Evolutionary conservation across 345 rosid species (phyloP).

Genomic region (Mallotus nudiflorus): DNA sequence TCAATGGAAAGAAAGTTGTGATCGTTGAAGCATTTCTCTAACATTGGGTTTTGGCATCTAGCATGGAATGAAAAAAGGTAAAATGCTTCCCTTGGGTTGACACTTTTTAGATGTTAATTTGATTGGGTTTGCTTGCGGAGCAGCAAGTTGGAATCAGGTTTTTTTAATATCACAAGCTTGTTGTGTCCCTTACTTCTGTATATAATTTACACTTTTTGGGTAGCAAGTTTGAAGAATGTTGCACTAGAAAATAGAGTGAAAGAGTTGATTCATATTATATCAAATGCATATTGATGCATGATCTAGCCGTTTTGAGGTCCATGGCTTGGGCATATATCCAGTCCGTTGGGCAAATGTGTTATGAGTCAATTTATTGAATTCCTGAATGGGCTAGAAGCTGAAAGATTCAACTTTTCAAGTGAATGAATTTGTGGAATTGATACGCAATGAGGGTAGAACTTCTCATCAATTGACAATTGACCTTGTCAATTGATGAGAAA

Average conservation of each 20-base stretch:
- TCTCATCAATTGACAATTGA: constrained; percentile 3
- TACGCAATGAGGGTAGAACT: background rate
- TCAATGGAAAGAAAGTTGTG: background rate
- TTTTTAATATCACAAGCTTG: too few relatives aligned
- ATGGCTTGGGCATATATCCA: background rate
- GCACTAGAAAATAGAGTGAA: background rate
- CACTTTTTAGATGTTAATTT: background rate
- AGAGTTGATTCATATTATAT: background rate
- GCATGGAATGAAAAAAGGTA: background rate
- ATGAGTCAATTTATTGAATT: background rate
- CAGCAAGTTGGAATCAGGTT: background rate
- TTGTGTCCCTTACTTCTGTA: background rate
- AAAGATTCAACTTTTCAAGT: background rate
- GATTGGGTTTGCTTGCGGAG: background rate
- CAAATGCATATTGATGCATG: background rate
- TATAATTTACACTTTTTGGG: background rate
- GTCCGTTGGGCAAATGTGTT: background rate
- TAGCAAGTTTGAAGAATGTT: too few relatives aligned
- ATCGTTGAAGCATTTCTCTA: background rate
- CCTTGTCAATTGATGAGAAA: background rate
- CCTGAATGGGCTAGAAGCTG: background rate
- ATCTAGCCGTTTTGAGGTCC: background rate
- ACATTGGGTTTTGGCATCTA: background rate
- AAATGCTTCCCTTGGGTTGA: background rate
- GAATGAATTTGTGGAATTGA: too few relatives aligned